These are phyloP conservation scores for Hypoxylon cercidicola DNA, from an alignment of 495 filamentous ascomycete species.

Conservation along the genomic window DNA sequence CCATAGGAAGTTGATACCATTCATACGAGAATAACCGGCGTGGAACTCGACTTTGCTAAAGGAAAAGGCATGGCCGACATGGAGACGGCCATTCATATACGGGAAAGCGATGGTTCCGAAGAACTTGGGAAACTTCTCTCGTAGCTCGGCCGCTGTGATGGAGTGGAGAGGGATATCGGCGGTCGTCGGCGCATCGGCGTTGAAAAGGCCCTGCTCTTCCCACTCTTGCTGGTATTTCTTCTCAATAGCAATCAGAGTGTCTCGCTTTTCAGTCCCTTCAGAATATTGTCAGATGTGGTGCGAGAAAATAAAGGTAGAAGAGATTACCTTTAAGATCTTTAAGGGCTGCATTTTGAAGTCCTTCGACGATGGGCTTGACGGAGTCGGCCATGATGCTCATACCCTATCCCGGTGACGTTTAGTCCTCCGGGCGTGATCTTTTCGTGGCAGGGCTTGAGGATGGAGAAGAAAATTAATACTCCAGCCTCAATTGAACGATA, in stretches of 20 bases:
- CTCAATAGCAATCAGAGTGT: slow-evolving; percentile 85
- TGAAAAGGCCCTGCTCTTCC: slow-evolving; percentile 81
- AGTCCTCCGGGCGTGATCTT: not conserved
- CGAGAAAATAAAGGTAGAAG: not conserved
- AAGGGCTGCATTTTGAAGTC: slow-evolving; percentile 30
- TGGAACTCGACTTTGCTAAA: slow-evolving; percentile 91
- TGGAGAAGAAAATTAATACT: not conserved
- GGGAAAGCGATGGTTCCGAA: slow-evolving; percentile 94
- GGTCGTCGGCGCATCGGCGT: slow-evolving; percentile 81
- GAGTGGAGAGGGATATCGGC: slow-evolving; percentile 77
- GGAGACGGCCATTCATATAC: slow-evolving; percentile 96
- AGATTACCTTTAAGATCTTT: slow-evolving; percentile 40
- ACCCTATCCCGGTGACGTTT: not conserved
- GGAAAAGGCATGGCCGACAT: slow-evolving; percentile 92
- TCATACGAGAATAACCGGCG: slow-evolving; percentile 84
- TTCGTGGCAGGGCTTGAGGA: not conserved
- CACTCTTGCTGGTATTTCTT: slow-evolving; percentile 92
- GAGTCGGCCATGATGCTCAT: slow-evolving; percentile 26
- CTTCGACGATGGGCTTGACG: slow-evolving; percentile 16
- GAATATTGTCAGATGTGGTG: slow-evolving; percentile 3
- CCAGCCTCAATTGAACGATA: not conserved
- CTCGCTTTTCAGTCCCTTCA: slow-evolving; percentile 82
- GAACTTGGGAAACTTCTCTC: slow-evolving; percentile 84
- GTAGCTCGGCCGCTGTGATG: slow-evolving; percentile 76
- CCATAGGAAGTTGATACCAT: slow-evolving; percentile 86